A percentile compares a stretch with the other conserved stretches of the same genome.
Conservation (phyloP, 148 eudicot species). For the Persicaria maculosa region DNA sequence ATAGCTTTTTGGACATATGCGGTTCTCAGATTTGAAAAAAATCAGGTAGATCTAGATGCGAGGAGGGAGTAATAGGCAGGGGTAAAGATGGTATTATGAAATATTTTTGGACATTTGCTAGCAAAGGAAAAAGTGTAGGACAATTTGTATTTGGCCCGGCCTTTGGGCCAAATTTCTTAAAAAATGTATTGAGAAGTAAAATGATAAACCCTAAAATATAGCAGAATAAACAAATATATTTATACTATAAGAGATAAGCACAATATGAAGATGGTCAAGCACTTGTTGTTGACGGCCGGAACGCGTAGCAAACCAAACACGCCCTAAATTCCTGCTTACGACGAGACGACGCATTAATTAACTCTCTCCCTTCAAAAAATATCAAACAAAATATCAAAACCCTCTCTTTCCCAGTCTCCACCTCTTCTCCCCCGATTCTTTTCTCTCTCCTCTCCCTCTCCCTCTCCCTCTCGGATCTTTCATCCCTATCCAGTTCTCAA, state of each 20-base stretch:
- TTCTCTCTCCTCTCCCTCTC: slow-evolving; percentile 8
- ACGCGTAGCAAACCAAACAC: slow-evolving; percentile 11
- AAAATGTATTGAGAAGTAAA: too few relatives aligned
- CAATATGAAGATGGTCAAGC: neutral
- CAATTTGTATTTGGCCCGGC: too few relatives aligned
- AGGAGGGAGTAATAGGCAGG: too few relatives aligned
- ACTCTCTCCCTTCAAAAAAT: neutral
- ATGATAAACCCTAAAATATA: too few relatives aligned
- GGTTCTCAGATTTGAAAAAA: too few relatives aligned
- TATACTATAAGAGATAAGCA: neutral
- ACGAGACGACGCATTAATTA: neutral
- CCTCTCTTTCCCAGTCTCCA: slow-evolving; percentile 12
- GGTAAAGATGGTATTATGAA: too few relatives aligned
- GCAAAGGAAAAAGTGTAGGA: too few relatives aligned
- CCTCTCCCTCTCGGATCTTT: slow-evolving; percentile 10
- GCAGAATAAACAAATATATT: too few relatives aligned
- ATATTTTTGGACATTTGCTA: too few relatives aligned
- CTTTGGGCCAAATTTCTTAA: too few relatives aligned
- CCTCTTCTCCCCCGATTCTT: neutral
- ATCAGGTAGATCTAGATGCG: too few relatives aligned
- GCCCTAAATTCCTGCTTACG: slow-evolving; percentile 12
- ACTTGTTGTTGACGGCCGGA: slow-evolving; percentile 1
- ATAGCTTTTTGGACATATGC: too few relatives aligned
- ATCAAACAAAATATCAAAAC: neutral
- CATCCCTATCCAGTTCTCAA: slow-evolving; percentile 2